phyloP scores from a whole-genome alignment of 1,284 basidiomycete genomes.

The Ustilago cynodontis region DNA sequence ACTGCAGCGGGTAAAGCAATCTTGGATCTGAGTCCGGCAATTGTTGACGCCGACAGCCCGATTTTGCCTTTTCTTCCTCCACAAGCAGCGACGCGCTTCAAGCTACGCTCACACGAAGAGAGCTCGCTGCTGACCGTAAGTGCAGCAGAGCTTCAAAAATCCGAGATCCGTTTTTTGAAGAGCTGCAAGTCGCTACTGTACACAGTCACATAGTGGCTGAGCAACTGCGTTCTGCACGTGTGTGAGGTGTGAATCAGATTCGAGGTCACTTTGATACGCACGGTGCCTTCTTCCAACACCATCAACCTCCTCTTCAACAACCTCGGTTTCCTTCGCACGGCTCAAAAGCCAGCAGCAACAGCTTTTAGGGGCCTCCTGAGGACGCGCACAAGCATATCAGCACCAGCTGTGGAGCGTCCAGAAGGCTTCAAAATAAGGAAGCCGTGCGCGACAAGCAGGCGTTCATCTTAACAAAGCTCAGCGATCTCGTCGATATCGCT shows the following conservation, averaged over 20 bases:
- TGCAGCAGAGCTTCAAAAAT: background rate
- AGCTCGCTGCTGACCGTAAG: slow-evolving; percentile 12
- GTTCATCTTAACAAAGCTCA: background rate
- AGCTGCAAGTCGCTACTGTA: background rate
- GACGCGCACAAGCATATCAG: background rate
- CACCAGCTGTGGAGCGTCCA: background rate
- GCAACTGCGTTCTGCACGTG: slow-evolving; percentile 5
- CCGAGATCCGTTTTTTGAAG: slow-evolving; percentile 15
- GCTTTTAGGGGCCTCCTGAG: background rate
- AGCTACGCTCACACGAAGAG: too few species aligned
- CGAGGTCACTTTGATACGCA: slow-evolving; percentile 3
- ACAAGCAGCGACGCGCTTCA: background rate
- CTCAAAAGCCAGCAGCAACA: background rate
- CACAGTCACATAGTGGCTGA: slow-evolving; percentile 1
- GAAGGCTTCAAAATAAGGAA: background rate
- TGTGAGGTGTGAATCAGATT: background rate
- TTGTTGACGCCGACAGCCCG: slow-evolving; percentile 1
- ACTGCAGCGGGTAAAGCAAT: background rate
- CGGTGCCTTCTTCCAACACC: background rate
- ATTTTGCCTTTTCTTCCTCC: background rate
- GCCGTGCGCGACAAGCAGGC: background rate
- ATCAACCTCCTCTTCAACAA: background rate
- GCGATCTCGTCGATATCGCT: background rate
- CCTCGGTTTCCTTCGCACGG: background rate
- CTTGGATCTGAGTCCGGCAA: slow-evolving; percentile 1